Evolutionary conservation across 768 basidiomycete genomes (phyloP).

Genomic region (Tephrocybe sp.): DNA sequence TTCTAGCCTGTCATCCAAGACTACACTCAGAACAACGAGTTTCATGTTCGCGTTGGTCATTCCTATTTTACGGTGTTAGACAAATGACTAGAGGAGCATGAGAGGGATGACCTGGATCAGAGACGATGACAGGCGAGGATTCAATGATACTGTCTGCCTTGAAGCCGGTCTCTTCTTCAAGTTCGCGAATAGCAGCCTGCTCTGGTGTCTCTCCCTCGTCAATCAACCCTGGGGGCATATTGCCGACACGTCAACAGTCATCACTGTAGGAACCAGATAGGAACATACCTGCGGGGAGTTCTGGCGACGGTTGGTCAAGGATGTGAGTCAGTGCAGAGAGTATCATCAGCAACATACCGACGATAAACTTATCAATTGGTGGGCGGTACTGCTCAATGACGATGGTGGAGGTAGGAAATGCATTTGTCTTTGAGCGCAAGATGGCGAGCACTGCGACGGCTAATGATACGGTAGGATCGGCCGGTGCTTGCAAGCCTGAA

Average conservation of each 20-base stretch:
- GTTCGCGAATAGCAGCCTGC: conserved; percentile 80
- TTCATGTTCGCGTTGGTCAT: conserved; percentile 97
- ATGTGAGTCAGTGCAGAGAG: background rate
- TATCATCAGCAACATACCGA: conserved; percentile 48
- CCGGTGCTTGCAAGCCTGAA: background rate
- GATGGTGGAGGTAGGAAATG: conserved; percentile 76
- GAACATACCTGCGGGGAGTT: conserved; percentile 37
- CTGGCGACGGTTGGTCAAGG: conserved; percentile 13
- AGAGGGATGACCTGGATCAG: conserved; percentile 62
- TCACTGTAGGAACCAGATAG: background rate
- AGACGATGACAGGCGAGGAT: conserved; percentile 59
- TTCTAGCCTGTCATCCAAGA: conserved; percentile 65
- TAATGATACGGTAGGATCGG: conserved; percentile 25
- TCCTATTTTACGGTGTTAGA: conserved; percentile 43
- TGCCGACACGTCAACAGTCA: background rate
- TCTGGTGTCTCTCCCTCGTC: conserved; percentile 85
- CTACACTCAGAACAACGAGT: conserved; percentile 71
- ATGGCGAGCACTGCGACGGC: conserved; percentile 86
- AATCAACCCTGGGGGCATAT: conserved; percentile 59
- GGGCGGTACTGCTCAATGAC: conserved; percentile 94
- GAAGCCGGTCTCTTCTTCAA: conserved; percentile 93
- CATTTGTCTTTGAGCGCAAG: conserved; percentile 69
- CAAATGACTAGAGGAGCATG: background rate
- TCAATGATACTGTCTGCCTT: conserved; percentile 64
- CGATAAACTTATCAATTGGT: conserved; percentile 72